These are phyloP conservation scores for Cadophora luteo-olivacea DNA, from an alignment of 2,329 filamentous ascomycete species.

Conservation along the genomic window DNA sequence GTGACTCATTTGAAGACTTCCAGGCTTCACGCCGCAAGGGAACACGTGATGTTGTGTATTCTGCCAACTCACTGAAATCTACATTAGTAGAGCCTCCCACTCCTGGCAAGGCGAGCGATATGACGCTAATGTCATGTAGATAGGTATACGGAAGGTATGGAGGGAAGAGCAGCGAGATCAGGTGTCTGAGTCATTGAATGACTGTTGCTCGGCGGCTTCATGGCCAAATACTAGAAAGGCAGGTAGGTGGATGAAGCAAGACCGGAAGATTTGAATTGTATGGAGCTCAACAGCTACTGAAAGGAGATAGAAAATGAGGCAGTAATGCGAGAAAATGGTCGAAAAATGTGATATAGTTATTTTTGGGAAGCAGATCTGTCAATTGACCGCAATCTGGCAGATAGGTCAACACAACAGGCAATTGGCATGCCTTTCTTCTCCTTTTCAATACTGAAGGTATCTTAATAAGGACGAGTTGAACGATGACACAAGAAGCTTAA, in stretches of 20 bases:
- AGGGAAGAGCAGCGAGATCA: background rate
- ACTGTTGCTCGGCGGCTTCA: background rate
- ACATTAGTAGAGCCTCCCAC: too few species aligned
- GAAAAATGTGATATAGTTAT: background rate
- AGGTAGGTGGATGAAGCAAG: background rate
- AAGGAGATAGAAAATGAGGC: background rate
- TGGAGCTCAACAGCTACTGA: background rate
- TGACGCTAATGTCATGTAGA: too few species aligned
- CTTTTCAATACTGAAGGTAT: too few species aligned
- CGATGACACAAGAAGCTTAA: too few species aligned
- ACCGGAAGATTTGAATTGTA: background rate
- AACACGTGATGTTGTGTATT: too few species aligned
- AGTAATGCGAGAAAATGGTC: background rate
- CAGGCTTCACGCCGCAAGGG: background rate
- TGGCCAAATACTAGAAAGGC: background rate
- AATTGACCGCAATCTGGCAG: too few species aligned
- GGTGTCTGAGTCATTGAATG: slow-evolving; percentile 6
- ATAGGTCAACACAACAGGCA: too few species aligned
- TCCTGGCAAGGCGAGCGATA: too few species aligned
- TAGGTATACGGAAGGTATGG: background rate
- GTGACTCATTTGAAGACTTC: background rate
- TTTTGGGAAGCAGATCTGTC: background rate
- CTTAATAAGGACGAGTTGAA: too few species aligned
- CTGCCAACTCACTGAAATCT: too few species aligned
- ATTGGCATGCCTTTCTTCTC: too few species aligned